A percentile compares a stretch with the other conserved stretches of the same genome.
phyloP scores from a whole-genome alignment of 305 asterid species.

The Caryopteris hybrid region DNA sequence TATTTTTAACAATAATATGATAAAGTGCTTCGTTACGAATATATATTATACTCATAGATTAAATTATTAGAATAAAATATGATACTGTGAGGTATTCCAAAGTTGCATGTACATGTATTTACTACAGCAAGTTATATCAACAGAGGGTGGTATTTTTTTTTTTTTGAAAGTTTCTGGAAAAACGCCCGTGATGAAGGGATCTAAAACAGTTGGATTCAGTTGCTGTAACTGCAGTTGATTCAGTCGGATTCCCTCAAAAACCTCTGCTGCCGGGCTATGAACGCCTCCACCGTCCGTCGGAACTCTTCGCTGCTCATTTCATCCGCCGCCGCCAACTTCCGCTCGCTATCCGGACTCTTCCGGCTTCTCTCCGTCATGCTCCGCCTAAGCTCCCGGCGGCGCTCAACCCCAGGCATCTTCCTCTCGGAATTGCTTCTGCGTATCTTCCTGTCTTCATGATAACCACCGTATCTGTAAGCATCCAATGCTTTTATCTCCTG shows the following conservation, averaged over 20 bases:
- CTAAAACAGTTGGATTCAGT: background rate
- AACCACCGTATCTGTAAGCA: background rate
- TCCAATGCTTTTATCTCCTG: conserved; percentile 7
- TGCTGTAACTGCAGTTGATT: conserved; percentile 22
- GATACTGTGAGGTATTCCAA: too few relatives aligned
- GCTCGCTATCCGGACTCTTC: conserved; percentile 5
- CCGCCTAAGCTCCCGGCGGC: conserved; percentile 38
- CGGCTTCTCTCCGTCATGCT: conserved; percentile 45
- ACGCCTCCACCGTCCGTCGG: conserved; percentile 70
- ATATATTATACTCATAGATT: too few relatives aligned
- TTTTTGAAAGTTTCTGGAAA: background rate
- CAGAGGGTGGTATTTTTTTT: too few relatives aligned
- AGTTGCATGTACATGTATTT: background rate
- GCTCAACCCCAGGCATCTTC: conserved; percentile 13
- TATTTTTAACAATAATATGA: too few relatives aligned
- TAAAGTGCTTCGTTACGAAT: too few relatives aligned
- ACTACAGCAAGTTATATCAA: too few relatives aligned
- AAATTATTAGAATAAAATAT: too few relatives aligned
- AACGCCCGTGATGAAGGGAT: background rate
- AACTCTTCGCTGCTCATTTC: conserved; percentile 74
- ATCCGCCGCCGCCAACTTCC: conserved; percentile 4
- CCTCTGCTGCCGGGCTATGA: conserved; percentile 85
- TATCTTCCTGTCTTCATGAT: conserved; percentile 19
- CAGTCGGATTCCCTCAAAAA: conserved; percentile 64
- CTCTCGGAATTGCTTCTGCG: conserved; percentile 41